Conservation (phyloP, 108 stramenopile genomes). For the Fistulifera solaris region DNA sequence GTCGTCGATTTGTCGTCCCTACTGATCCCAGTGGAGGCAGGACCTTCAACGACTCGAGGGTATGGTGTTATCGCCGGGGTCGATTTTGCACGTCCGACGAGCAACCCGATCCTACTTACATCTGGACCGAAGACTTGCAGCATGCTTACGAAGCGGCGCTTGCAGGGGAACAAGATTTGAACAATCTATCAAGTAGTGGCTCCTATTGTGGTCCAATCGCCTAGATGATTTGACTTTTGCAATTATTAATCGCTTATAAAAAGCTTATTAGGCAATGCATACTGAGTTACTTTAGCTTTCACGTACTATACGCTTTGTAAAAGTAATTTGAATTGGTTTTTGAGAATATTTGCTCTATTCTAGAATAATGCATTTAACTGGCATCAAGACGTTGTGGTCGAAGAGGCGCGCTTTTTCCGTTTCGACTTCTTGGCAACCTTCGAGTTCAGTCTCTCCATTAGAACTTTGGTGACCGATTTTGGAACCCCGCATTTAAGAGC, state of each 20-base stretch:
- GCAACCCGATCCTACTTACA: constrained; percentile 68
- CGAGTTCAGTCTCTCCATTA: too few species aligned
- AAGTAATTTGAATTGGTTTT: too few species aligned
- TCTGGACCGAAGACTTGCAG: constrained; percentile 78
- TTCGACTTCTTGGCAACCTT: too few species aligned
- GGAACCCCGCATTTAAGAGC: too few species aligned
- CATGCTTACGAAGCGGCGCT: constrained; percentile 59
- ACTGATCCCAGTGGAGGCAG: constrained; percentile 77
- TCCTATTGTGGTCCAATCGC: too few species aligned
- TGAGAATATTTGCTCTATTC: too few species aligned
- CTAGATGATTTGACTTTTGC: background rate
- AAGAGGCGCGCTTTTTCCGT: too few species aligned
- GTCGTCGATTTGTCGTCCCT: constrained; percentile 76
- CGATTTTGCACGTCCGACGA: constrained; percentile 69
- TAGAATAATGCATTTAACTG: too few species aligned
- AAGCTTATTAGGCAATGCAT: background rate
- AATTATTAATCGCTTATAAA: background rate
- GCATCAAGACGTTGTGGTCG: too few species aligned
- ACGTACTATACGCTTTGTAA: background rate
- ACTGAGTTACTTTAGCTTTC: background rate
- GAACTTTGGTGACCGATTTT: too few species aligned
- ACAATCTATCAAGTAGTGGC: background rate
- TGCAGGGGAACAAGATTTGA: constrained; percentile 18
- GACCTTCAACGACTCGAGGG: constrained; percentile 66
- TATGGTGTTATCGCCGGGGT: constrained; percentile 83